Percentiles rank a stretch among this genome's conserved stretches.
phyloP scores from a whole-genome alignment of 805 yeast species.

The Suhomyces tanzawaensis region DNA sequence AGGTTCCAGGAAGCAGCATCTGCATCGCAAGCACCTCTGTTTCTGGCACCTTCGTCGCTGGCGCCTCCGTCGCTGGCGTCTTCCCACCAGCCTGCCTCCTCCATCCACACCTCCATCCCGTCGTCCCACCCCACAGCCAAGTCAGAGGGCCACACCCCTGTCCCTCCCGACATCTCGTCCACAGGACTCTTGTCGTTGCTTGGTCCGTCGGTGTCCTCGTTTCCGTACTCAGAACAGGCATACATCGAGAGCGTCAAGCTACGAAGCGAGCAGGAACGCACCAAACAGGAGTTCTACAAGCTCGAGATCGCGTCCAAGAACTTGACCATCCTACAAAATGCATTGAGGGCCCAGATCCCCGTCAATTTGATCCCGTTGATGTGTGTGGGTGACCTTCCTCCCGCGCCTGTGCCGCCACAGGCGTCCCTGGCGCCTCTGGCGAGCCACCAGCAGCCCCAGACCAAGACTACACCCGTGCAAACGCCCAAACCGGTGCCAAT shows the following conservation, averaged over 20 bases:
- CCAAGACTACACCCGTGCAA: background rate
- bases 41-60: background rate
- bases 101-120: background rate
- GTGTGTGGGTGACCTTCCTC: conserved; percentile 37
- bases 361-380: conserved; percentile 58
- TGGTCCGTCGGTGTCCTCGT: conserved; percentile 50
- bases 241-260: conserved; percentile 57
- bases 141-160: background rate
- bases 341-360: conserved; percentile 63
- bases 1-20: conserved; percentile 11
- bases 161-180: conserved; percentile 7
- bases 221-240: conserved; percentile 59
- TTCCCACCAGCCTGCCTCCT: background rate
- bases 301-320: conserved; percentile 61
- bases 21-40: background rate
- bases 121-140: background rate
- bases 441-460: background rate
- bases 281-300: conserved; percentile 75
- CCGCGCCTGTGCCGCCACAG: conserved; percentile 3
- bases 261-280: conserved; percentile 70
- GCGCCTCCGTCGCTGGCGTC: background rate
- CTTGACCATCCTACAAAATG: conserved; percentile 59
- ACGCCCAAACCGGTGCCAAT: background rate
- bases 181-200: conserved; percentile 36
- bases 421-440: conserved; percentile 7